phyloP scores from a whole-genome alignment of 2,329 filamentous ascomycete genomes.

The Diaporthe sp. region DNA sequence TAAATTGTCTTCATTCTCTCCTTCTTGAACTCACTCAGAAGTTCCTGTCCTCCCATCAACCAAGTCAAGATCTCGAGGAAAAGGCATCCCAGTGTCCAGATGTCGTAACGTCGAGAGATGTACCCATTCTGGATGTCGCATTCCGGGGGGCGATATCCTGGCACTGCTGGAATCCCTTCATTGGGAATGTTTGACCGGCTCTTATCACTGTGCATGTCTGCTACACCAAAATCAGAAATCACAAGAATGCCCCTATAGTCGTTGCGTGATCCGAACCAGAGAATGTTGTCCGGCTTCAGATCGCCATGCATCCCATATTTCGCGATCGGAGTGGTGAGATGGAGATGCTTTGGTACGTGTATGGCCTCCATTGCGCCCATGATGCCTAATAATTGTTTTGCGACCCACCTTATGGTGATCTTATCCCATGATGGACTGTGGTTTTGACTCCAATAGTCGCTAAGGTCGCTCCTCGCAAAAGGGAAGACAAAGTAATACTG shows the following conservation, averaged over 20 bases:
- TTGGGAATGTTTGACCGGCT: slow-evolving; percentile 17
- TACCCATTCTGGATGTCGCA: background rate
- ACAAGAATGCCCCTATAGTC: background rate
- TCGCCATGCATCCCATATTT: too few species aligned
- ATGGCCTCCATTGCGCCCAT: too few species aligned
- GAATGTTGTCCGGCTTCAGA: background rate
- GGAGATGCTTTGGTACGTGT: too few species aligned
- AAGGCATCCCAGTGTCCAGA: background rate
- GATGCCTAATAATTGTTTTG: too few species aligned
- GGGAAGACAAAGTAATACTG: too few species aligned
- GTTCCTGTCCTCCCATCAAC: background rate
- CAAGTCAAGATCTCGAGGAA: background rate
- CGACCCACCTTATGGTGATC: too few species aligned
- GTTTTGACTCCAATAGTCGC: too few species aligned
- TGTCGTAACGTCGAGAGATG: background rate
- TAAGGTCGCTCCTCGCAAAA: too few species aligned
- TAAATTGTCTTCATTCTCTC: background rate
- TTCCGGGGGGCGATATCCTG: slow-evolving; percentile 4
- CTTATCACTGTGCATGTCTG: background rate
- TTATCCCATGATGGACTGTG: too few species aligned
- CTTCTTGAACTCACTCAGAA: background rate
- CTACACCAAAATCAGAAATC: background rate
- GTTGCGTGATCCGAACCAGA: background rate
- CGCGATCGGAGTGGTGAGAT: too few species aligned
- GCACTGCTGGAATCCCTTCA: background rate